Base-by-base conservation (phyloP, 2,329 filamentous ascomycete genomes). In the Talaromyces pinophilus region DNA sequence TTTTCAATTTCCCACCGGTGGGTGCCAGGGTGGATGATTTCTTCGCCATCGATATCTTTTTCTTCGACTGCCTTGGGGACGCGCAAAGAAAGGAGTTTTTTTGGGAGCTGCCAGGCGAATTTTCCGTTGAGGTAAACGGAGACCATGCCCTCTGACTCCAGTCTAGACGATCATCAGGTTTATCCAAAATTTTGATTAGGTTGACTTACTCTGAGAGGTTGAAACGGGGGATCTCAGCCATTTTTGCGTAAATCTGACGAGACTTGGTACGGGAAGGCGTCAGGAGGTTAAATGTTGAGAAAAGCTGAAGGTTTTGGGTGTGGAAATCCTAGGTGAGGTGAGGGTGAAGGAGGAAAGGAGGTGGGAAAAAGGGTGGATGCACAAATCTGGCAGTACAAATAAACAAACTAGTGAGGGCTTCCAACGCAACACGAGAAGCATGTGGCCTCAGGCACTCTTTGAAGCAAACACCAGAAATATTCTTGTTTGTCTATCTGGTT, bases 61-160 rank as follows among this genome's bases (percentile, higher is more conserved):
- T 44, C 42, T 11, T 60, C 33, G 22, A 59, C 25, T 1, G 55
- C 44, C 11, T 35, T 60, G 2, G 65, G 65, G 0, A 48, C 65
- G 7, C 54, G 54, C 3, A 40, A 3, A 10, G 19, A 38, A 5
- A 67, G 60, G 2, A 67, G 61, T 2, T 52, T 63, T 17, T 60
- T 63, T 1, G 65, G 61, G 0, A 67, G 17, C 17, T 60, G 60
- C 65, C 65, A 67, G 8, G 40, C 22, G 11, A 67, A 67, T 25
- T 46, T 59, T 5, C 61, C 65, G n/a, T 67, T 52, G 2, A 59
- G 6, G 28, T 67, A 67, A 1, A 67, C 65, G 11, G 61, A 63
- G 0, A 63, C 50, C 50, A 63, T 57, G 4, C 64, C 64, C 8
- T 54, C 52, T 17, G 64, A 62, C 25, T 66, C 64, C 5, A 66